Evolutionary conservation across 768 basidiomycete species (phyloP).

Genomic region (Kwoniella dendrophila): DNA sequence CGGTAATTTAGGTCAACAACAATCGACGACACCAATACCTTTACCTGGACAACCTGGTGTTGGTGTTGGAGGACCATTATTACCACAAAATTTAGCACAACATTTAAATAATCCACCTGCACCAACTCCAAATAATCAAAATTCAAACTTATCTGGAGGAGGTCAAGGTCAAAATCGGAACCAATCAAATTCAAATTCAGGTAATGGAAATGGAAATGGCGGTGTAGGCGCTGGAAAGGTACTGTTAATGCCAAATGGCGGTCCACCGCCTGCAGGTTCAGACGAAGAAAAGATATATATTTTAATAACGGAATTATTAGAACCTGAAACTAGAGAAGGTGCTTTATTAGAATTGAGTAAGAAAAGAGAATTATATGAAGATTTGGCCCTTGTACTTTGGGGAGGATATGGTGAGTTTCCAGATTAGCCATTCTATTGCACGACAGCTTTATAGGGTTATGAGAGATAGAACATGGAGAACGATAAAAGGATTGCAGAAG

Average conservation of each 20-base stretch:
- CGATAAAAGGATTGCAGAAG: too few relatives aligned
- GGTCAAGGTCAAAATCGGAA: too few relatives aligned
- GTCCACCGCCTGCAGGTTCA: conserved; percentile 42
- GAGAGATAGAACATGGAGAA: too few relatives aligned
- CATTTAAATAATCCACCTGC: conserved; percentile 55
- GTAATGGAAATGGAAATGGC: background rate
- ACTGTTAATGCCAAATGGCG: conserved; percentile 49
- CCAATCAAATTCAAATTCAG: conserved; percentile 25
- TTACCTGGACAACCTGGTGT: conserved; percentile 22
- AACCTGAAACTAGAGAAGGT: conserved; percentile 71
- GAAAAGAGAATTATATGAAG: conserved; percentile 98
- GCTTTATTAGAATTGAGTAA: conserved; percentile 95
- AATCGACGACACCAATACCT: conserved; percentile 8
- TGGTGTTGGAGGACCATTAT: conserved; percentile 30
- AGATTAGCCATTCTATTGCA: too few relatives aligned
- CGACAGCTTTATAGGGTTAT: too few relatives aligned
- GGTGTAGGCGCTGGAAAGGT: conserved; percentile 49
- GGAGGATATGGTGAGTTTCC: conserved; percentile 84
- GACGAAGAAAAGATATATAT: conserved; percentile 85
- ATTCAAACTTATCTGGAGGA: conserved; percentile 11
- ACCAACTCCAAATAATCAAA: conserved; percentile 19
- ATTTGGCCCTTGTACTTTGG: conserved; percentile 95
- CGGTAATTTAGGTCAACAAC: background rate
- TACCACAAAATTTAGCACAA: conserved; percentile 49
- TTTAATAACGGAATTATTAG: conserved; percentile 65